Evolutionary conservation across 2,329 filamentous ascomycete genomes (phyloP).

Genomic region (Fusarium falciforme): DNA sequence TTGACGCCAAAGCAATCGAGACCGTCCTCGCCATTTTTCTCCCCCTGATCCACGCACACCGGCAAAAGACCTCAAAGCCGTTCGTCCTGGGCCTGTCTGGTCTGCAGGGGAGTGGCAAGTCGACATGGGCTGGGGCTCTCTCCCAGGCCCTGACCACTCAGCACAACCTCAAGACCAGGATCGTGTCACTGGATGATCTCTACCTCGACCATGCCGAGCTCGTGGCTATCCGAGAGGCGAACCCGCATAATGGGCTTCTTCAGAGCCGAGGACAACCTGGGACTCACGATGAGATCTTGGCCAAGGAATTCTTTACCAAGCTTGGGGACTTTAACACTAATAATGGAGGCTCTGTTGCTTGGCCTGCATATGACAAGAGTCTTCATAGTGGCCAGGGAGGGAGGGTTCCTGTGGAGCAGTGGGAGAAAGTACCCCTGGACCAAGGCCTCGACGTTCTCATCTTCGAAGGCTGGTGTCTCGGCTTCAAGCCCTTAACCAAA

Average conservation of each 20-base stretch:
- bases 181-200: conserved; percentile 36
- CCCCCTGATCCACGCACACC: conserved; percentile 28
- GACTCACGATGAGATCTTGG: conserved; percentile 36
- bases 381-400: conserved; percentile 35
- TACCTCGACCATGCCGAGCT: conserved; percentile 36
- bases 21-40: conserved; percentile 31
- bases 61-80: conserved; percentile 14
- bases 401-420: conserved; percentile 25
- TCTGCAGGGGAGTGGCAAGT: conserved; percentile 42
- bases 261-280: conserved; percentile 37
- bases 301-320: conserved; percentile 18
- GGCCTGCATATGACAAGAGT: conserved; percentile 42
- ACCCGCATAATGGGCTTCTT: conserved; percentile 32
- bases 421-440: conserved; percentile 25
- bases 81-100: conserved; percentile 40
- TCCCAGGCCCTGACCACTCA: conserved; percentile 21
- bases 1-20: conserved; percentile 35
- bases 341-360: conserved; percentile 13
- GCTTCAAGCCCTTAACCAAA: conserved; percentile 28
- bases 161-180: conserved; percentile 32
- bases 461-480: conserved; percentile 43
- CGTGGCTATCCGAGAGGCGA: conserved; percentile 28
- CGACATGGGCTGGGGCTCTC: conserved; percentile 41
- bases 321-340: neutral
- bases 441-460: conserved; percentile 36